Conservation (phyloP, 768 basidiomycete species). For the Suillus ampliporus region DNA sequence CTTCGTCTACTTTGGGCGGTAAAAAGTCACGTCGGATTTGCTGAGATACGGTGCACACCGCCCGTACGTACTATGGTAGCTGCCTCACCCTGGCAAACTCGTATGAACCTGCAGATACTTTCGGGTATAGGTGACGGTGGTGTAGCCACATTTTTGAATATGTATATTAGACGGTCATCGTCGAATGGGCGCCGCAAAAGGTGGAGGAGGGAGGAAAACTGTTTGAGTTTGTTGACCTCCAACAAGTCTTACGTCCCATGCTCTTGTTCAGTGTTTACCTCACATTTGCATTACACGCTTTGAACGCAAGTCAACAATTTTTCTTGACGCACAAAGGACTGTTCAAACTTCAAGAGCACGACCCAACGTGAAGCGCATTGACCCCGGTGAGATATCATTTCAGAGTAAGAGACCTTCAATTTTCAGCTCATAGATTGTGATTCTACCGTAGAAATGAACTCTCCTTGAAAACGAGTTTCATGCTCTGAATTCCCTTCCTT, state of each 20-base stretch:
- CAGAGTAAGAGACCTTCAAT: conserved; percentile 31
- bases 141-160: neutral
- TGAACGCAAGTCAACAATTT: too few species aligned
- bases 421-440: conserved; percentile 71
- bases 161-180: neutral
- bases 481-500: conserved; percentile 40
- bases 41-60: neutral
- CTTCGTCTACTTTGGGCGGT: neutral
- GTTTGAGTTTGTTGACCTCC: too few species aligned
- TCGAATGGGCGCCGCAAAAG: too few species aligned
- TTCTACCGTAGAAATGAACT: conserved; percentile 84
- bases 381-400: neutral
- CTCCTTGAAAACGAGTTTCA: conserved; percentile 76
- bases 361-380: neutral
- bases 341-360: neutral
- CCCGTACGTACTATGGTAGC: too few species aligned
- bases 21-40: neutral
- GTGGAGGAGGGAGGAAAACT: too few species aligned
- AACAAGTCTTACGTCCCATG: neutral
- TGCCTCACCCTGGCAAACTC: neutral
- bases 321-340: neutral
- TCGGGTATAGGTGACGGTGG: neutral
- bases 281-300: too few species aligned
- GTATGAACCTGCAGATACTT: neutral
- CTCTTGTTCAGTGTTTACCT: too few species aligned